Evolutionary conservation across 1,284 basidiomycete species (phyloP).

Genomic region (Trichosporon sp.): DNA sequence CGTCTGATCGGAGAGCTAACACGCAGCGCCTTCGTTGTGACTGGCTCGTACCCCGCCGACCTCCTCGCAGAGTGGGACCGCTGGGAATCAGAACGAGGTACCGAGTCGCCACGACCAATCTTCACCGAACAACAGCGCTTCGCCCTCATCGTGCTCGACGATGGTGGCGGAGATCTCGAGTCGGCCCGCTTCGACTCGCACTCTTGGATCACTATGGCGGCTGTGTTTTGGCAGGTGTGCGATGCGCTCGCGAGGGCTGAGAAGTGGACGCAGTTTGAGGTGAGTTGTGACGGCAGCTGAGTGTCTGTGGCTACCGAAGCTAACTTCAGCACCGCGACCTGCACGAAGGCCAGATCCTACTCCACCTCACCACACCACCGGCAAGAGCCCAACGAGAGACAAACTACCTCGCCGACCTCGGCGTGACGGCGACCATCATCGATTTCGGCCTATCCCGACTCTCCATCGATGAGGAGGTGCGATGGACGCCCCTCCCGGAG

Average conservation of each 20-base stretch:
- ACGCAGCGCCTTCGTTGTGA: slow-evolving; percentile 68
- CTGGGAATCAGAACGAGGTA: slow-evolving; percentile 64
- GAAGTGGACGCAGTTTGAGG: slow-evolving; percentile 74
- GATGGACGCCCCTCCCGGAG: slow-evolving; percentile 55
- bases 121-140: slow-evolving; percentile 72
- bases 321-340: slow-evolving; percentile 82
- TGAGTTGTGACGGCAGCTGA: slow-evolving; percentile 41
- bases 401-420: slow-evolving; percentile 47
- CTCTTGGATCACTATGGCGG: slow-evolving; percentile 79
- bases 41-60: slow-evolving; percentile 71
- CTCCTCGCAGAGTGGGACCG: slow-evolving; percentile 81
- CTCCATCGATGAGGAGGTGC: slow-evolving; percentile 38
- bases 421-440: slow-evolving; percentile 76
- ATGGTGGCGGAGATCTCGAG: slow-evolving; percentile 86
- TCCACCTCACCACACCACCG: slow-evolving; percentile 46
- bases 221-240: slow-evolving; percentile 84
- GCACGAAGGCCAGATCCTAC: slow-evolving; percentile 95
- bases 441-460: slow-evolving; percentile 89
- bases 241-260: slow-evolving; percentile 73
- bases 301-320: background rate
- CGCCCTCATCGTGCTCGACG: slow-evolving; percentile 77
- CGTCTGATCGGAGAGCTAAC: slow-evolving; percentile 11
- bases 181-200: slow-evolving; percentile 60
- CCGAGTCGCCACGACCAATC: slow-evolving; percentile 75
- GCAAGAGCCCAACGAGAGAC: slow-evolving; percentile 16